phyloP scores from a whole-genome alignment of 2,329 filamentous ascomycete genomes.

The Fusarium beomiforme region DNA sequence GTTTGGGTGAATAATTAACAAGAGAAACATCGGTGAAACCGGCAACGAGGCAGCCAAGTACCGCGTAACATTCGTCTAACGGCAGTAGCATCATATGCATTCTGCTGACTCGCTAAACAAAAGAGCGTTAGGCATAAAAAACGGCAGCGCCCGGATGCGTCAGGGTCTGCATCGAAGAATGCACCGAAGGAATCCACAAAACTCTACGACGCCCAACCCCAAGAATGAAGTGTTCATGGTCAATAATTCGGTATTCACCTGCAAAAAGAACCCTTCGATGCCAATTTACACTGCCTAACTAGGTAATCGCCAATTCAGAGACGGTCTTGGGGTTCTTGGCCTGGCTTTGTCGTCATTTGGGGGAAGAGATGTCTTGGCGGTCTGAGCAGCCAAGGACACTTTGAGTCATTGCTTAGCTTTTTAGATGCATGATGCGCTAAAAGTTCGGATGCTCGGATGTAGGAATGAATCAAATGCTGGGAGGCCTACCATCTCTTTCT shows the following conservation, averaged over 20 bases:
- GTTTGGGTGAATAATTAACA: neutral
- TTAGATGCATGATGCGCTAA: neutral
- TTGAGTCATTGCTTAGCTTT: neutral
- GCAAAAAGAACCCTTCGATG: neutral
- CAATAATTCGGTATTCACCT: neutral
- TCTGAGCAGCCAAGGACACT: neutral
- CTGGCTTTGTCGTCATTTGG: neutral
- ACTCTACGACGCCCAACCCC: constrained; percentile 9
- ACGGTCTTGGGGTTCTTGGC: neutral
- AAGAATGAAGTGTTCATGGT: neutral
- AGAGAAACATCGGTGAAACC: neutral
- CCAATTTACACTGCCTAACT: neutral
- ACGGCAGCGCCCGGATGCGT: neutral
- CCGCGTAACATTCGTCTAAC: neutral
- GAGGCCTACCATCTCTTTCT: fast-evolving
- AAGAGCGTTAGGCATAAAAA: neutral
- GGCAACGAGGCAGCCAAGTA: neutral
- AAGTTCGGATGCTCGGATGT: neutral
- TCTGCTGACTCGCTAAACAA: neutral
- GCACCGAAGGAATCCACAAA: neutral
- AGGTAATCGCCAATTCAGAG: neutral
- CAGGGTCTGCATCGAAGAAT: constrained; percentile 15
- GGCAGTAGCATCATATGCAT: neutral
- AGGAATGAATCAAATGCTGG: fast-evolving
- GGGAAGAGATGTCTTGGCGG: neutral